These are phyloP conservation scores for Marvania coccoides DNA, from an alignment of 139 green algal genomes.

Conservation along the genomic window DNA sequence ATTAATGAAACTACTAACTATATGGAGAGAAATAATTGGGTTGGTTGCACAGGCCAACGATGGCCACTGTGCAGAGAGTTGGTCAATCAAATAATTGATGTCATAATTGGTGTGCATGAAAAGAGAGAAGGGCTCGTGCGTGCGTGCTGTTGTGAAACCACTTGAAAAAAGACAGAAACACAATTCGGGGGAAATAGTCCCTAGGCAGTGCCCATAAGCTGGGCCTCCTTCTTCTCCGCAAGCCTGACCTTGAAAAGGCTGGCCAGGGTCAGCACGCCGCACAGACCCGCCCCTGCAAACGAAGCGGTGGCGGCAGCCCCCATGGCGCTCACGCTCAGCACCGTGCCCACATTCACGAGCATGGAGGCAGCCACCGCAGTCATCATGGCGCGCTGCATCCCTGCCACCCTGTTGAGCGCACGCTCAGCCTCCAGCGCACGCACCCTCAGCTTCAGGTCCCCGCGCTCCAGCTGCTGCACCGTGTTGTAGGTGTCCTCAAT, in stretches of 20 bases:
- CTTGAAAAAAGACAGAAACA: no score
- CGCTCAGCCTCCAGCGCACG: conserved; percentile 91
- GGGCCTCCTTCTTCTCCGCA: conserved; percentile 72
- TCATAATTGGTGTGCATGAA: no score
- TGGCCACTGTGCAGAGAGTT: no score
- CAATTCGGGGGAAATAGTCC: no score
- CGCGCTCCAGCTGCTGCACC: conserved; percentile 69
- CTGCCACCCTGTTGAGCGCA: conserved; percentile 71
- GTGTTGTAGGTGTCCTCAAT: conserved; percentile 77
- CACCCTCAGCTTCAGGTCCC: conserved; percentile 95
- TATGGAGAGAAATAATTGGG: no score
- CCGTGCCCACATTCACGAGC: conserved; percentile 89
- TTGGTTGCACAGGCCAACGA: no score
- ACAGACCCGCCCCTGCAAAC: conserved; percentile 57
- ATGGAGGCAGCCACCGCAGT: conserved; percentile 65
- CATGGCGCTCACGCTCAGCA: conserved; percentile 57
- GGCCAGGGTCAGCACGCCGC: conserved; percentile 36
- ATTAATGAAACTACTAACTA: no score
- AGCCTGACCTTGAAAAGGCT: conserved; percentile 54
- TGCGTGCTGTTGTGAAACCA: no score
- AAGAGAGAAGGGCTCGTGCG: no score
- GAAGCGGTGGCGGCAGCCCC: conserved; percentile 5
- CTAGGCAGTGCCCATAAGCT: conserved; percentile 40
- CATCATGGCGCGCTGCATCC: conserved; percentile 61
- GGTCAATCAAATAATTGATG: no score